Percentiles rank a stretch among this genome's conserved stretches.
These are phyloP conservation scores for Tylopilus sp. DNA, from an alignment of 768 basidiomycete species.

Conservation along the genomic window DNA sequence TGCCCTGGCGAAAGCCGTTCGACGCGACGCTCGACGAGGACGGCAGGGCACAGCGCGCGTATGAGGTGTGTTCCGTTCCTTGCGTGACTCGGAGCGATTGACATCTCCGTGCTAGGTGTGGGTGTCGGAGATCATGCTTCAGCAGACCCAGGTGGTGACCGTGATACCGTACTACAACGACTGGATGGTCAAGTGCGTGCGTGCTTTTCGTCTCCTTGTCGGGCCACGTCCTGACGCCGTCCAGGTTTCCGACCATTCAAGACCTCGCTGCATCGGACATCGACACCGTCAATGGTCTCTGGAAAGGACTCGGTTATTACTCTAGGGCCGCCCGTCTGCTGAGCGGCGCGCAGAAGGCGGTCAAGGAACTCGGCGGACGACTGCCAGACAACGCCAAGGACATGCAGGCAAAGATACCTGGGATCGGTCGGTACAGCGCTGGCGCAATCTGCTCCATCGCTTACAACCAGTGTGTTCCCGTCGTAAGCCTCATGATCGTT, in stretches of 20 bases:
- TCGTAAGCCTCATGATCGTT: slow-evolving; percentile 50
- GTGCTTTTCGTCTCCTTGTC: background rate
- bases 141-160: slow-evolving; percentile 91
- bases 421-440: slow-evolving; percentile 86
- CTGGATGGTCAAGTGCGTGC: slow-evolving; percentile 69
- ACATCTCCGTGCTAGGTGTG: slow-evolving; percentile 53
- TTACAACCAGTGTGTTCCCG: slow-evolving; percentile 77
- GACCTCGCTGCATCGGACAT: slow-evolving; percentile 70
- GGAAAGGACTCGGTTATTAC: slow-evolving; percentile 94
- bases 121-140: slow-evolving; percentile 93
- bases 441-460: slow-evolving; percentile 86
- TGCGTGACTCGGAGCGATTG: background rate
- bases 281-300: slow-evolving; percentile 83
- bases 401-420: slow-evolving; percentile 81
- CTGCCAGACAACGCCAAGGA: slow-evolving; percentile 79
- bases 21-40: slow-evolving; percentile 49
- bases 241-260: slow-evolving; percentile 77
- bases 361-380: slow-evolving; percentile 59
- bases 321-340: slow-evolving; percentile 81
- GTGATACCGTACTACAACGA: slow-evolving; percentile 92
- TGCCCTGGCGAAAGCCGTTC: slow-evolving; percentile 90
- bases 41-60: slow-evolving; percentile 80
- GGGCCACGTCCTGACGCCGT: background rate
- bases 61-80: slow-evolving; percentile 59
- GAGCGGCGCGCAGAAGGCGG: slow-evolving; percentile 76